These are phyloP conservation scores for Daldinia caldariorum DNA, from an alignment of 495 filamentous ascomycete species.

Conservation along the genomic window DNA sequence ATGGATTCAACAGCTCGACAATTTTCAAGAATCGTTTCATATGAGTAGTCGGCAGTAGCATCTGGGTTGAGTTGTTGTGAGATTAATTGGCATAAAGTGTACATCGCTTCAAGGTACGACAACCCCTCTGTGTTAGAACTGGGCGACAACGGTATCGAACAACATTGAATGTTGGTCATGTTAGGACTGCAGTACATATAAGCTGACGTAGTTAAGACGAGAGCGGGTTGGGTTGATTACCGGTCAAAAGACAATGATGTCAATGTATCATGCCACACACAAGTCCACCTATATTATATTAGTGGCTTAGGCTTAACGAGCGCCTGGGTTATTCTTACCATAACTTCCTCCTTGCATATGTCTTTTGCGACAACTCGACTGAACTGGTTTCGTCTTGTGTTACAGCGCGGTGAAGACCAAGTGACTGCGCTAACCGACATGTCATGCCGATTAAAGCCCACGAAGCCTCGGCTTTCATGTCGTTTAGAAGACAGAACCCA, in stretches of 20 bases:
- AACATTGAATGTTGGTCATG: conserved; percentile 61
- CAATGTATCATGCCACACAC: conserved; percentile 65
- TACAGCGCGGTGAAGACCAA: conserved; percentile 61
- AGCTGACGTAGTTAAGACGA: conserved; percentile 3
- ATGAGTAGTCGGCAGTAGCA: conserved; percentile 55
- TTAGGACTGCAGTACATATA: conserved; percentile 48
- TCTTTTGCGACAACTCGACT: conserved; percentile 52
- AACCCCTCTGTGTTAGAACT: conserved; percentile 56
- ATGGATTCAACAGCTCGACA: conserved; percentile 60
- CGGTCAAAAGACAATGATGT: conserved; percentile 66
- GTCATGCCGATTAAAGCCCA: conserved; percentile 66
- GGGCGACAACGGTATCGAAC: conserved; percentile 57
- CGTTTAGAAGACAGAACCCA: conserved; percentile 64
- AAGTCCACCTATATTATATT: conserved; percentile 60
- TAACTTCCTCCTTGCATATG: conserved; percentile 57
- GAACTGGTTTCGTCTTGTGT: conserved; percentile 50
- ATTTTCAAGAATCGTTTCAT: conserved; percentile 59
- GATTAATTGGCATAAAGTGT: conserved; percentile 62
- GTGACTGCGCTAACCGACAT: conserved; percentile 64
- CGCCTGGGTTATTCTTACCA: conserved; percentile 47
- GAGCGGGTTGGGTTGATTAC: conserved; percentile 39
- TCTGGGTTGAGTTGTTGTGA: conserved; percentile 62
- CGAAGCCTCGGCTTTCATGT: conserved; percentile 68
- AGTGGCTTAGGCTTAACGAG: conserved; percentile 14
- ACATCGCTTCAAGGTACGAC: conserved; percentile 65